A percentile compares a stretch with the other conserved stretches of the same genome.
Conservation (phyloP, 2,329 filamentous ascomycete species). For the Ophiostoma novo-ulmi region DNA sequence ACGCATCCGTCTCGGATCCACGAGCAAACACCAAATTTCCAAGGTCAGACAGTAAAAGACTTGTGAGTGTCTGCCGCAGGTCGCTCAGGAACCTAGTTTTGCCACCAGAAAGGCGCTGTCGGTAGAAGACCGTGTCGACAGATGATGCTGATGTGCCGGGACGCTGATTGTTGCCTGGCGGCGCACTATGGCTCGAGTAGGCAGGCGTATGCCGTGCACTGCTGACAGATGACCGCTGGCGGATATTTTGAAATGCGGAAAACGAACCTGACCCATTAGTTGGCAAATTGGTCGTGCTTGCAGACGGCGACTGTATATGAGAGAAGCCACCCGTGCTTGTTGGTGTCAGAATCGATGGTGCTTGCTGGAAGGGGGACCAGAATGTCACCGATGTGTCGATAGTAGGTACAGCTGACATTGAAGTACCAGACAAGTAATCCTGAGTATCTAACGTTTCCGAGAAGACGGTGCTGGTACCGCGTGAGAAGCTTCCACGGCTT, state of each 20-base stretch:
- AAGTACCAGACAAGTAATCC: conserved; percentile 61
- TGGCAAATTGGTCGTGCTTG: conserved; percentile 55
- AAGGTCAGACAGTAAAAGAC: conserved; percentile 81
- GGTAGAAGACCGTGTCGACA: conserved; percentile 61
- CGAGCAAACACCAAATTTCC: conserved; percentile 79
- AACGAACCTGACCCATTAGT: conserved; percentile 23
- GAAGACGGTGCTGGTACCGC: conserved; percentile 52
- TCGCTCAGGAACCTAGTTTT: conserved; percentile 74
- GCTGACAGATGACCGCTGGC: conserved; percentile 14
- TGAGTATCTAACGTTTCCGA: conserved; percentile 65
- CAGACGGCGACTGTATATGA: conserved; percentile 56
- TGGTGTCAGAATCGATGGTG: conserved; percentile 47
- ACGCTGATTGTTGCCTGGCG: conserved; percentile 30
- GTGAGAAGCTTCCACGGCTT: conserved; percentile 54
- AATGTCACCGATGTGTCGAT: conserved; percentile 75
- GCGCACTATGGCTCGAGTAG: background rate
- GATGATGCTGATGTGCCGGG: conserved; percentile 64
- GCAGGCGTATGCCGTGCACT: conserved; percentile 29
- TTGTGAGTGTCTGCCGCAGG: conserved; percentile 72
- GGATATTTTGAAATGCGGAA: conserved; percentile 3
- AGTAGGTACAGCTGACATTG: conserved; percentile 62
- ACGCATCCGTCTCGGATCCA: conserved; percentile 87
- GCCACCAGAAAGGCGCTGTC: conserved; percentile 58
- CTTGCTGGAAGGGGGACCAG: conserved; percentile 76
- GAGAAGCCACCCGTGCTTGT: conserved; percentile 54